phyloP scores from a whole-genome alignment of 257 asterid genomes.

The Linaria vulgaris region DNA sequence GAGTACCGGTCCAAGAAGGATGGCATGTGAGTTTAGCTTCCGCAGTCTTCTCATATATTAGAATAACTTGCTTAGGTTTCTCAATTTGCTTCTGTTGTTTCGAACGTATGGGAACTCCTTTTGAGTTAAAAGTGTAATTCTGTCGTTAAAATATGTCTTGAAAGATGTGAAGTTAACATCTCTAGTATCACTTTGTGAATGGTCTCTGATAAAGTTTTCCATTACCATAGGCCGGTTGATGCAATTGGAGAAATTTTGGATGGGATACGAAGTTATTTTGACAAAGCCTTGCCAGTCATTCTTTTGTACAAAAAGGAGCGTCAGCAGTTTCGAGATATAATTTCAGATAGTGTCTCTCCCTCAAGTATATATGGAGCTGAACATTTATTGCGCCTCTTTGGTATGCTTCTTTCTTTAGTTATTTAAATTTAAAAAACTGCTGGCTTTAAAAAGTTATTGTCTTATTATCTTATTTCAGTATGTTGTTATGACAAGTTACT shows the following conservation, averaged over 20 bases:
- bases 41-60: conserved; percentile 21
- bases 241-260: conserved; percentile 76
- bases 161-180: background rate
- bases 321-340: conserved; percentile 71
- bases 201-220: conserved; percentile 25
- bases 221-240: conserved; percentile 60
- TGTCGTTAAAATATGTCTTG: conserved; percentile 9
- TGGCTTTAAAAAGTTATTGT: background rate
- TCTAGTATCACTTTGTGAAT: background rate
- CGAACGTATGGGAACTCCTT: conserved; percentile 18
- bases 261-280: conserved; percentile 82
- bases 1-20: conserved; percentile 83
- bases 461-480: background rate
- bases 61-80: background rate
- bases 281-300: conserved; percentile 72
- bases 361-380: conserved; percentile 94
- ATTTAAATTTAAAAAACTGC: background rate
- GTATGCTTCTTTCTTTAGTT: conserved; percentile 41
- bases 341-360: conserved; percentile 60
- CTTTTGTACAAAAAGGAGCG: conserved; percentile 91
- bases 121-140: conserved; percentile 9
- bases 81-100: conserved; percentile 12
- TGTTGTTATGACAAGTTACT: background rate
- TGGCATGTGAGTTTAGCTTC: conserved; percentile 62
- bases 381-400: conserved; percentile 93